Evolutionary conservation across 2,329 filamentous ascomycete genomes (phyloP).

Genomic region (Colletotrichum cordylinicola): DNA sequence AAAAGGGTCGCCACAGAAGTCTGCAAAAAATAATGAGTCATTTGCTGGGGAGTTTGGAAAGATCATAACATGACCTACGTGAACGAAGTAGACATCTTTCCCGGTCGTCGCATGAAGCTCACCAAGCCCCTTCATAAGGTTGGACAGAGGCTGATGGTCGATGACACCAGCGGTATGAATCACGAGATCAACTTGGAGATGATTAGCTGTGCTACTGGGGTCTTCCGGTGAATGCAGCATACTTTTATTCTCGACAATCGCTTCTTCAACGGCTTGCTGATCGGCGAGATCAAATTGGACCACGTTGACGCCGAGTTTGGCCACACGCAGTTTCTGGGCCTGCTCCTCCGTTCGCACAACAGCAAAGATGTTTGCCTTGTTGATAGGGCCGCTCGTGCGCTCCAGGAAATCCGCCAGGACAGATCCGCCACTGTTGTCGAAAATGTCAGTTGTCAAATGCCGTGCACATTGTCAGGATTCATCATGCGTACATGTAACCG

Average conservation of each 20-base stretch:
- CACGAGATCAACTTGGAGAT: constrained; percentile 37
- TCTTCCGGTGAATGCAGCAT: background rate
- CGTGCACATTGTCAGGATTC: background rate
- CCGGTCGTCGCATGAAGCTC: constrained; percentile 30
- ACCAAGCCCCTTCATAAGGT: constrained; percentile 38
- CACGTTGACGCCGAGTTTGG: constrained; percentile 34
- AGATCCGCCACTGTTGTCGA: constrained; percentile 35
- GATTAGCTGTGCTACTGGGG: too few relatives aligned
- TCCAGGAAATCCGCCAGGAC: constrained; percentile 36
- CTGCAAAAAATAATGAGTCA: constrained; percentile 17
- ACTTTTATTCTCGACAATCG: constrained; percentile 31
- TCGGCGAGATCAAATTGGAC: constrained; percentile 36
- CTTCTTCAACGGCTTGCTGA: constrained; percentile 27
- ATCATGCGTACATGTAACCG: constrained; percentile 34
- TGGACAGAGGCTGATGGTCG: constrained; percentile 26
- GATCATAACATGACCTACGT: background rate
- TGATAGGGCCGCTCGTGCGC: constrained; percentile 26
- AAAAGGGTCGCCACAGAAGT: constrained; percentile 32
- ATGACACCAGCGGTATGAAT: constrained; percentile 39
- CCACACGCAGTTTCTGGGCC: constrained; percentile 27
- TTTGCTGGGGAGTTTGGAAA: background rate
- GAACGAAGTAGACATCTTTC: constrained; percentile 33
- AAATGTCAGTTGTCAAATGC: background rate
- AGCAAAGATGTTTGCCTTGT: constrained; percentile 31
- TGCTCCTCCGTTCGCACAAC: constrained; percentile 39